Evolutionary conservation across 2,329 filamentous ascomycete genomes (phyloP), one percentile per base, ranked within the genome.

Genomic region (Trichophyton benhamiae): DNA sequence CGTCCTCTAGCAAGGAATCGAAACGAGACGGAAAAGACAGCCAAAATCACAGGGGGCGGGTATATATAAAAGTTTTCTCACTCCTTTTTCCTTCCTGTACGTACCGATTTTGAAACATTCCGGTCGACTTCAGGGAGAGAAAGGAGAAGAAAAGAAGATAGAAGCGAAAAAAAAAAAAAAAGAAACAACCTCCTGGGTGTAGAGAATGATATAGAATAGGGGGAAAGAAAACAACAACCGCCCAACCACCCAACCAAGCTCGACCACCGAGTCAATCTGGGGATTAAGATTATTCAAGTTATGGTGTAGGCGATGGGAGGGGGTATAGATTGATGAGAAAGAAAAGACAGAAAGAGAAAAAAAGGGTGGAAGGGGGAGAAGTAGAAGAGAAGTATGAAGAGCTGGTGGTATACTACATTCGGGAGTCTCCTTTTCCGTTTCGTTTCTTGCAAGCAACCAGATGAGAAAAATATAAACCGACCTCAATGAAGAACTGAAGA

Each of bases 91-190:
- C 33, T 53, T 25, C 57, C 49, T 60, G 61, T 59, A 72, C 76
- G 62, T 72, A 79, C 77, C 77, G 74, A 66, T 77, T 78, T 65
- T 74, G 74, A 71, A 79, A 79, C 77, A 79, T 79, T 62, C 62
- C 67, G 65, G 58, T 61, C n/a, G 49, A 36, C 15, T 4, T 8
- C 41, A 48, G 60, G 60, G 33, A 63, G 27, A 61, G 53, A 58
- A 33, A 63, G 64, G 49, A 57, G 64, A 61, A 62, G 58, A 60
- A 20, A 20, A 27, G 20, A 22, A 48, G 17, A 22, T n/a, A 22
- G 44, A 48, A n/a, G n/a, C n/a, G n/a, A n/a, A n/a, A n/a, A n/a
- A n/a, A n/a, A n/a, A n/a, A n/a, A n/a, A 9, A 48, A 7, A 48
- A 20, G 25, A 3, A 48, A 17, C 13, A 3, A 48, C 13, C n/a